phyloP scores from a whole-genome alignment of 2,329 filamentous ascomycete species.

The Coniochaeta hoffmannii region DNA sequence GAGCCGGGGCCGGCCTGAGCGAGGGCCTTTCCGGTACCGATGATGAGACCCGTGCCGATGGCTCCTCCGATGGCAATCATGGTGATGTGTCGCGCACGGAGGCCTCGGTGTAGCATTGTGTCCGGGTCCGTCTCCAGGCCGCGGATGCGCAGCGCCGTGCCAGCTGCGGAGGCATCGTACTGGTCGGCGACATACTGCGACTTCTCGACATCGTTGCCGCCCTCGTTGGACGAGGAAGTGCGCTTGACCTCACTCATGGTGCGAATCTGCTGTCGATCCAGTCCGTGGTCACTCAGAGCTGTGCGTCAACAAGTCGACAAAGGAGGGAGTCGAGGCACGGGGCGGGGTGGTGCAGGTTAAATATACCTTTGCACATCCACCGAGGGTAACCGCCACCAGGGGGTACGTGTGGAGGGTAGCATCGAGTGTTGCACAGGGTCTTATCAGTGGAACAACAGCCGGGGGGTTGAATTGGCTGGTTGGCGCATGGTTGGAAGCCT shows the following conservation, averaged over 20 bases:
- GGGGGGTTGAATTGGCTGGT: not conserved
- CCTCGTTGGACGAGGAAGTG: conserved; percentile 3
- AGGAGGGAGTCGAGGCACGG: not conserved
- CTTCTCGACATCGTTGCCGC: not conserved
- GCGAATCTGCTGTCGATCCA: not conserved
- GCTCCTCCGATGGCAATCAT: conserved; percentile 49
- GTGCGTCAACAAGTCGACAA: not conserved
- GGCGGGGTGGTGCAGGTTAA: not conserved
- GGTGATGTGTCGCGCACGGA: conserved; percentile 47
- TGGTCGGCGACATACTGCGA: not conserved
- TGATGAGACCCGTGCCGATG: conserved; percentile 67
- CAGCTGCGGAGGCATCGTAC: not conserved
- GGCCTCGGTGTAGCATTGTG: conserved; percentile 31
- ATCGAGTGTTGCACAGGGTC: not conserved
- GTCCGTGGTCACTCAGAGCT: conserved; percentile 1
- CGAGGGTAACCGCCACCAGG: not conserved
- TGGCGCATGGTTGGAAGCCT: not conserved
- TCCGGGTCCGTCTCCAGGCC: not conserved
- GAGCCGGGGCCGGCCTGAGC: conserved; percentile 52
- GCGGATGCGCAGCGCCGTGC: not conserved
- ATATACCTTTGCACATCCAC: conserved; percentile 1
- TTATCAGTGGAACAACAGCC: conserved; percentile 3
- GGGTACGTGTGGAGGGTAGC: conserved; percentile 1
- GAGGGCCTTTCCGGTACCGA: conserved; percentile 54
- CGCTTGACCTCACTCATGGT: not conserved